Evolutionary conservation across 768 basidiomycete species (phyloP), one percentile per base, ranked within the genome.

Genomic region (Boletus vinaceobasis): DNA sequence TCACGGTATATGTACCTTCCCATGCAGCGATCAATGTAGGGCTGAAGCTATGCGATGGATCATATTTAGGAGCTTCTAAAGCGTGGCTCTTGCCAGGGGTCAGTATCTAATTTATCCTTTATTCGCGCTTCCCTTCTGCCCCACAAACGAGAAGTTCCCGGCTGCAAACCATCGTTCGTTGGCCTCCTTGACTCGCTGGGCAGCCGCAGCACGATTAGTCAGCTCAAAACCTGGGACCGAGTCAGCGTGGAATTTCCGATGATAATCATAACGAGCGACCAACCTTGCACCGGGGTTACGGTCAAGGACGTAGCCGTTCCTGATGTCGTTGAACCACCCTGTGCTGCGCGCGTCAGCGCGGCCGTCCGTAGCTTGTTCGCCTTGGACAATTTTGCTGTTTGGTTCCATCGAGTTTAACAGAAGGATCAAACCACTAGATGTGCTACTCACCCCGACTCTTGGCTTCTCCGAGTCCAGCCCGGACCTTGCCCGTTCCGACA

Each of bases 141-240:
- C 88, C 21, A 85, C 76, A 63, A 90, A 90, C 3, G 90, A 89
- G 72, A 93, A 93, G 37, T 75, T 90, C 5, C 91, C 91, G 7
- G 83, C 84, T 5, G 87, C 86, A 71, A 99, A 99, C 97, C 97
- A 99, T 27, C 88, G 81, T 50, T 97, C 93, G 73, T 99, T 98
- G 26, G 97, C 97, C 61, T 93, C 94, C 70, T 93, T 93, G 53
- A 97, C 92, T 32, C 88, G 82, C 58, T 87, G 86, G n/a, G 88
- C 83, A 48, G 86, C 85, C 5, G 87, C 83, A n/a, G 89, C 80
- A 26, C 90, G 88, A 67, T 98, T 98, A 50, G 93, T 94, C 56
- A 99, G 79, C 71, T 99, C 95, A 72, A 99, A 89, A 33, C 93
- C 92, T 60, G 3, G 48, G 50, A 48, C 55, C 13, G 42, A 54